Evolutionary conservation across 2,329 filamentous ascomycete genomes (phyloP).

Genomic region (Podosphaera xanthii): DNA sequence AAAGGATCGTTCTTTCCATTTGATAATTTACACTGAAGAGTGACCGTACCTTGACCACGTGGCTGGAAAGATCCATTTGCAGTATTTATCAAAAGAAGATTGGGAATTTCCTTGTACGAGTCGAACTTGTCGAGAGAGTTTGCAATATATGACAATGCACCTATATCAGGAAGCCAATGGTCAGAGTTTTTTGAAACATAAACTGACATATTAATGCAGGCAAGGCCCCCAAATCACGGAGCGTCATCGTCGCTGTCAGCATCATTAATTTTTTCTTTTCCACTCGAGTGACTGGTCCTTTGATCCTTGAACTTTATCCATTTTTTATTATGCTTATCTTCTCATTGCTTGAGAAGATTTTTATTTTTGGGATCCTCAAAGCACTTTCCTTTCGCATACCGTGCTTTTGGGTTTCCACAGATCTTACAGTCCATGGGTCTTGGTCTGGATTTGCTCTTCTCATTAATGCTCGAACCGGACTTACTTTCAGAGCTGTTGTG

Average conservation of each 20-base stretch:
- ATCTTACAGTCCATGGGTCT: not conserved
- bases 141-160: no score
- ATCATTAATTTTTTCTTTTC: not conserved
- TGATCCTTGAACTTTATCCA: not conserved
- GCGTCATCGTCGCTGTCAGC: not conserved
- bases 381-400: not conserved
- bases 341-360: not conserved
- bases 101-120: no score
- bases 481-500: no score
- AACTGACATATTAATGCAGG: not conserved
- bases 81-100: no score
- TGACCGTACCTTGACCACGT: no score
- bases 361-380: no score
- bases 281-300: not conserved
- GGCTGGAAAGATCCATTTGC: no score
- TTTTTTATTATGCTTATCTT: not conserved
- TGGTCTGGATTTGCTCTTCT: not conserved
- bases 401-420: not conserved
- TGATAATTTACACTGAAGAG: no score
- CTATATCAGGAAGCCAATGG: no score
- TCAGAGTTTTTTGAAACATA: no score
- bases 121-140: no score
- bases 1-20: no score
- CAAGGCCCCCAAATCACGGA: not conserved
- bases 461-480: not conserved